Evolutionary conservation across 257 asterid genomes (phyloP).

Genomic region (Salvia rosmarinus): DNA sequence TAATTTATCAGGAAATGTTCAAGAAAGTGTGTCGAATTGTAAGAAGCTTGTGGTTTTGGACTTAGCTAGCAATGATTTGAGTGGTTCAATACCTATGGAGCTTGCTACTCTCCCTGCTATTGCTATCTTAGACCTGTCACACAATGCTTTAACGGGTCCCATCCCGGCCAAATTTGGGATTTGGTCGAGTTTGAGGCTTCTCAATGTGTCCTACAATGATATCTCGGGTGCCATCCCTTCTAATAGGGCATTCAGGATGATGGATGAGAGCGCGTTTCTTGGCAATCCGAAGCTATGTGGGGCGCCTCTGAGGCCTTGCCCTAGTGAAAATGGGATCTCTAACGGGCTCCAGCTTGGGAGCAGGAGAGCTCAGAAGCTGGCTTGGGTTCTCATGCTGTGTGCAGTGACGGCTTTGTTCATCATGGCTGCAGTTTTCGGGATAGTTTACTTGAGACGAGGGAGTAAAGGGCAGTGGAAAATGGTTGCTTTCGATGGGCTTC

Average conservation of each 20-base stretch:
- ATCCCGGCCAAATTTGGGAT: conserved; percentile 58
- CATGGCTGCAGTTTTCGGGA: conserved; percentile 52
- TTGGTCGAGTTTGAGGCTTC: conserved; percentile 57
- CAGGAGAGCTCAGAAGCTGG: conserved; percentile 70
- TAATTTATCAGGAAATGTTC: conserved; percentile 66
- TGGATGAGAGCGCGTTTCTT: conserved; percentile 72
- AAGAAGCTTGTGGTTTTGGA: conserved; percentile 61
- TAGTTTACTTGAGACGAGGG: conserved; percentile 56
- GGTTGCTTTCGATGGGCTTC: conserved; percentile 71
- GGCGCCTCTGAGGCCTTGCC: conserved; percentile 58
- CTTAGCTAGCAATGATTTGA: conserved; percentile 63
- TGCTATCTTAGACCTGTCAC: conserved; percentile 62
- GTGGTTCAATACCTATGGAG: conserved; percentile 67
- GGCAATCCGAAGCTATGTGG: conserved; percentile 94
- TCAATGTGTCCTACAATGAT: conserved; percentile 80
- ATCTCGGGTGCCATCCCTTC: conserved; percentile 84
- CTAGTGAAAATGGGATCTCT: conserved; percentile 51
- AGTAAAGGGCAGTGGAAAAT: conserved; percentile 66
- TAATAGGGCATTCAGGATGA: conserved; percentile 45
- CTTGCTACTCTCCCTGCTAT: conserved; percentile 64
- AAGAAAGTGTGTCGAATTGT: conserved; percentile 66
- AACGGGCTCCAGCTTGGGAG: conserved; percentile 69
- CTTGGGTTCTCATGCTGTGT: conserved; percentile 82
- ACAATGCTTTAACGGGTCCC: conserved; percentile 62
- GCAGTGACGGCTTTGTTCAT: conserved; percentile 61